Conservation (phyloP, 2,329 filamentous ascomycete species). For the Alternaria sp. region DNA sequence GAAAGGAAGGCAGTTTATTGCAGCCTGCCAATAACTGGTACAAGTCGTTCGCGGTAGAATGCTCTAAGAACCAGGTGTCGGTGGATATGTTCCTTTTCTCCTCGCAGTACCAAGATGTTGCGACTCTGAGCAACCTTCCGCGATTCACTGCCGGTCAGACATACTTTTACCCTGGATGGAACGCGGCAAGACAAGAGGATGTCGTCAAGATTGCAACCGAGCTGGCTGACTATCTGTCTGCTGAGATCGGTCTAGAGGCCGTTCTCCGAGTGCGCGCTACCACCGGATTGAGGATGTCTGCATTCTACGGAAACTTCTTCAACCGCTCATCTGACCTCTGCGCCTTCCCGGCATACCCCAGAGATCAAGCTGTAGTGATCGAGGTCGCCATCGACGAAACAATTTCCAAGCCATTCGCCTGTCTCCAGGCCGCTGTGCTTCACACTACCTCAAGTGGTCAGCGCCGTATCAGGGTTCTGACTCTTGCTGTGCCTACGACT, state of each 20-base stretch:
- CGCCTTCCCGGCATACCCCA: slow-evolving; percentile 96
- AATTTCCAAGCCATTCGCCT: slow-evolving; percentile 88
- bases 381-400: slow-evolving; percentile 98
- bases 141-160: slow-evolving; percentile 97
- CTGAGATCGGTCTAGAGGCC: slow-evolving; percentile 94
- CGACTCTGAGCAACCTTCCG: slow-evolving; percentile 92
- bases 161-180: slow-evolving; percentile 98
- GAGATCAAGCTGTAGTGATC: slow-evolving; percentile 96
- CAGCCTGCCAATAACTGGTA: slow-evolving; percentile 97
- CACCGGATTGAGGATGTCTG: slow-evolving; percentile 92
- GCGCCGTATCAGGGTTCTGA: slow-evolving; percentile 92
- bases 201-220: slow-evolving; percentile 97
- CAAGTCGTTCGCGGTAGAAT: slow-evolving; percentile 98
- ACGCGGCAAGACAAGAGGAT: slow-evolving; percentile 89
- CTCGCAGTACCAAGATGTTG: slow-evolving; percentile 80
- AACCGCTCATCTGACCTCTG: slow-evolving; percentile 97
- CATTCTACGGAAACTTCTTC: slow-evolving; percentile 99
- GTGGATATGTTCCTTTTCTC: slow-evolving; percentile 60
- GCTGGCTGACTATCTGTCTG: slow-evolving; percentile 95
- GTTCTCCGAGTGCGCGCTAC: slow-evolving; percentile 95
- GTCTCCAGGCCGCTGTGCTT: slow-evolving; percentile 82
- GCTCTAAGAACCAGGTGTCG: slow-evolving; percentile 97
- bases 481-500: slow-evolving; percentile 89
- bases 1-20: slow-evolving; percentile 84
- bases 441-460: slow-evolving; percentile 99